Evolutionary conservation across 805 yeast species (phyloP), one percentile per base, ranked within the genome.

Genomic region (Nakazawaea anatomiae): DNA sequence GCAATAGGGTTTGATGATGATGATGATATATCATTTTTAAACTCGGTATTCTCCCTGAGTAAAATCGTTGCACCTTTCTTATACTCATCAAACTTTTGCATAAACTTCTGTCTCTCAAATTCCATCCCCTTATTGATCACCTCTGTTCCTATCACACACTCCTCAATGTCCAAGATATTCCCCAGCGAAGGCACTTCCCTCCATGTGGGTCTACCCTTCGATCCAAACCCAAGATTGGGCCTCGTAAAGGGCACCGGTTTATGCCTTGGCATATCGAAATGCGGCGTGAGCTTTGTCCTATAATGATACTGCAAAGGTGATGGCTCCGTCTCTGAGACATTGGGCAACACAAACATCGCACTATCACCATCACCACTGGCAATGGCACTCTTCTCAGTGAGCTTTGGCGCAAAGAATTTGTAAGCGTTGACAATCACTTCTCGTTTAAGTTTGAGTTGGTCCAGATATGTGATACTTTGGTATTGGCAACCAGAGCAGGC

Each of bases 251-350:
- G 60, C 35, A 60, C 61, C 10, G 73, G 70, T 47, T 69, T 69
- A 44, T 67, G 71, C 60, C 82, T 77, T 28, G 95, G 94, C 39
- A 88, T 69, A 60, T 87, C 90, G 67, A 91, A 94, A 70, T 94
- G 99, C 5, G 99, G 99, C 0, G 99, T 94, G 43, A 94, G 76
- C 63, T 94, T 94, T 0, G 99, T 94, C 63, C 99, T 76, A 68
- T 94, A 94, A 36, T 75, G 74, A 63, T 76, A 87, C 57, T 84
- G 76, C 52, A 81, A 69, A 4, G 99, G 99, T 10, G 96, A 87
- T n/a, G 63, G 58, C 32, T 66, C 58, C 5, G 73, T 67, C 1
- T 72, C 67, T 1, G 76, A 77, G 36, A 92, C 71, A 7, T 58
- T 71, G 0, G 97, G 97, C 18, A 88, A 63, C 43, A 69, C 62